These are phyloP conservation scores for Cladosporium sp. DNA, from an alignment of 2,329 filamentous ascomycete species.

Conservation along the genomic window DNA sequence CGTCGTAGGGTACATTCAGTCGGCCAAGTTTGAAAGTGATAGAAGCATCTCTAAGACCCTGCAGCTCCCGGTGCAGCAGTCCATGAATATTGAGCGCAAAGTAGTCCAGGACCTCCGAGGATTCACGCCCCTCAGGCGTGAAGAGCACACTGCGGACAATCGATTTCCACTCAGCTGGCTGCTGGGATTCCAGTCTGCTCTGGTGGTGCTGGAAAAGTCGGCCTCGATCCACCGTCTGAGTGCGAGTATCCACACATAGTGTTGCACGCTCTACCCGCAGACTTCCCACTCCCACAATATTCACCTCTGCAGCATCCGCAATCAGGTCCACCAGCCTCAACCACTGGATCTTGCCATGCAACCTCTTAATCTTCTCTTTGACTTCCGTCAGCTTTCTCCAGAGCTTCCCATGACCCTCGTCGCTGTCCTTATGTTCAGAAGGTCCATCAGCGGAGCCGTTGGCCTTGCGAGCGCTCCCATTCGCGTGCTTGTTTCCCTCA, in stretches of 20 bases:
- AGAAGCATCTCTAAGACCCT: constrained; percentile 86
- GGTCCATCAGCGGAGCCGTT: constrained; percentile 20
- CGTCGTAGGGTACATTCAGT: constrained; percentile 86
- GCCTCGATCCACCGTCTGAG: constrained; percentile 86
- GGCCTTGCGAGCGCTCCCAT: constrained; percentile 18
- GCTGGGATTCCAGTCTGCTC: constrained; percentile 61
- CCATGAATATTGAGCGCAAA: constrained; percentile 89
- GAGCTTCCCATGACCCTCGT: constrained; percentile 59
- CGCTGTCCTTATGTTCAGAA: constrained; percentile 30
- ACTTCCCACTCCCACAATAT: constrained; percentile 77
- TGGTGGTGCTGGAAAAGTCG: constrained; percentile 82
- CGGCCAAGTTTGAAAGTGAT: constrained; percentile 88
- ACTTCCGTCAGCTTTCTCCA: constrained; percentile 77
- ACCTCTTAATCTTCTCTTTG: constrained; percentile 81
- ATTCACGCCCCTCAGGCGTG: constrained; percentile 78
- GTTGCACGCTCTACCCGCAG: constrained; percentile 83
- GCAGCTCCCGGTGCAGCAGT: constrained; percentile 77
- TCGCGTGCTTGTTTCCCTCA: constrained; percentile 21
- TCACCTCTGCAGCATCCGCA: constrained; percentile 75
- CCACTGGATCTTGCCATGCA: constrained; percentile 87
- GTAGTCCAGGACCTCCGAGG: constrained; percentile 84
- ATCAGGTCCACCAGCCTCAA: constrained; percentile 86
- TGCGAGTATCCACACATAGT: constrained; percentile 84
- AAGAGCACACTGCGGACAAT: constrained; percentile 84
- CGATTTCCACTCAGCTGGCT: constrained; percentile 92